phyloP scores from a whole-genome alignment of 2,329 filamentous ascomycete species.

The Trichoderma sp. region DNA sequence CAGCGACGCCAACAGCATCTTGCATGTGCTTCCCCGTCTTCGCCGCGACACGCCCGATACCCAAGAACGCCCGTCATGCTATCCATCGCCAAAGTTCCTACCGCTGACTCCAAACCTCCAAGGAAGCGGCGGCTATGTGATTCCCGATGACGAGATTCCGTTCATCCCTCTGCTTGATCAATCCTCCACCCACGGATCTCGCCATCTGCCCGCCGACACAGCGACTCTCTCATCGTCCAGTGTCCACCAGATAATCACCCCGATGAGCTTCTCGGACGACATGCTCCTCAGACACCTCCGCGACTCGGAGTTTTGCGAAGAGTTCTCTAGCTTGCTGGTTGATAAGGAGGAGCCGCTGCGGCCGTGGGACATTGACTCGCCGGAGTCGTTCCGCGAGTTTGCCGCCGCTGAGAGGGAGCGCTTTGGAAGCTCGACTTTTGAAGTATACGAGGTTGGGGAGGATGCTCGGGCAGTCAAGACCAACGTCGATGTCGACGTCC shows the following conservation, averaged over 20 bases:
- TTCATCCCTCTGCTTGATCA: conserved; percentile 33
- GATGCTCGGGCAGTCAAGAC: conserved; percentile 41
- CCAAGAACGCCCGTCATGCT: conserved; percentile 26
- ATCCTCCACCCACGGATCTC: not conserved
- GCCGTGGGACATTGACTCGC: conserved; percentile 33
- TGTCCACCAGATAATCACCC: conserved; percentile 23
- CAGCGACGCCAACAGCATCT: conserved; percentile 18
- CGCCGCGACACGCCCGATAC: conserved; percentile 33
- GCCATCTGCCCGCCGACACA: conserved; percentile 17
- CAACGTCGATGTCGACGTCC: conserved; percentile 29
- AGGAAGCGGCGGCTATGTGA: conserved; percentile 21
- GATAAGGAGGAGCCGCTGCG: conserved; percentile 35
- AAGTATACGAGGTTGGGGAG: conserved; percentile 53
- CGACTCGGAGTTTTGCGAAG: conserved; percentile 40
- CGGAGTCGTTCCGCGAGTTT: conserved; percentile 33
- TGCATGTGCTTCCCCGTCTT: conserved; percentile 20
- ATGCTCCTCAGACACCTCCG: conserved; percentile 42
- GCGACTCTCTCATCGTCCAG: not conserved
- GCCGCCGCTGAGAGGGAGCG: conserved; percentile 37
- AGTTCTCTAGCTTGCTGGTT: conserved; percentile 37
- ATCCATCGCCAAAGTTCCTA: conserved; percentile 25
- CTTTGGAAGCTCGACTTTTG: conserved; percentile 51
- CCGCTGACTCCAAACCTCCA: conserved; percentile 25
- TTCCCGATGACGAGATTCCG: conserved; percentile 31
- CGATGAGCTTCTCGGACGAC: conserved; percentile 38